Evolutionary conservation across 768 basidiomycete genomes (phyloP), one percentile per base, ranked within the genome.

Genomic region (Favolaschia claudopus): DNA sequence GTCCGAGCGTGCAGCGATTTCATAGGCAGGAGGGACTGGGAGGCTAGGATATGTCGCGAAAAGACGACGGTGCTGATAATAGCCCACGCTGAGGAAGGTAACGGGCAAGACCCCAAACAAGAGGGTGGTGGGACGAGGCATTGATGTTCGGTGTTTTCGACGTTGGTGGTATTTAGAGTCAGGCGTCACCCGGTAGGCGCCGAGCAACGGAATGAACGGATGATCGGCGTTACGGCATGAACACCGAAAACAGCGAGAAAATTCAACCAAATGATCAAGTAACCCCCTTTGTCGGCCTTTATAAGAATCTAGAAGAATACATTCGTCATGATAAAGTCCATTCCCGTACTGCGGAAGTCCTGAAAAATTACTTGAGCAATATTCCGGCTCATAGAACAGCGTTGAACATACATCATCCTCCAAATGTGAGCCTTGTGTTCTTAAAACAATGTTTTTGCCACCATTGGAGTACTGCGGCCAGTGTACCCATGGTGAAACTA

Each of bases 1-100:
- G 33, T 58, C 56, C 13, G 27, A 40, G 39, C 56, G 56, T 20
- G 56, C 48, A 9, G 48, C 49, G n/a, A 58, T 51, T 38, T 58
- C 56, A 3, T 50, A 19, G 1, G 48, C 6, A 1, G 48, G 48
- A 4, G 48, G 40, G 15, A 58, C 42, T 13, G 47, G 56, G 32
- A 43, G 40, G 32, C 47, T 58, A 7, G 56, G 56, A 28, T 50
- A 58, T 7, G 48, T 28, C 10, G 33, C 27, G 24, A 0, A 25
- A 32, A 58, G 56, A 19, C 56, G 56, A 3, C 40, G 56, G 19
- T 58, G 33, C 4, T 50, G 15, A 37, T 58, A 58, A 19, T 48
- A 48, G n/a, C 27, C 14, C 32, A 50, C 28, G 7, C 47, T 48
- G n/a, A 47, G 28, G 32, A 50, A 14, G 8, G 48, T 37, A 15